Percentiles rank a stretch among this genome's conserved stretches.
Conservation (phyloP, 78 protist genomes). For the Goniomonas avonlea region DNA sequence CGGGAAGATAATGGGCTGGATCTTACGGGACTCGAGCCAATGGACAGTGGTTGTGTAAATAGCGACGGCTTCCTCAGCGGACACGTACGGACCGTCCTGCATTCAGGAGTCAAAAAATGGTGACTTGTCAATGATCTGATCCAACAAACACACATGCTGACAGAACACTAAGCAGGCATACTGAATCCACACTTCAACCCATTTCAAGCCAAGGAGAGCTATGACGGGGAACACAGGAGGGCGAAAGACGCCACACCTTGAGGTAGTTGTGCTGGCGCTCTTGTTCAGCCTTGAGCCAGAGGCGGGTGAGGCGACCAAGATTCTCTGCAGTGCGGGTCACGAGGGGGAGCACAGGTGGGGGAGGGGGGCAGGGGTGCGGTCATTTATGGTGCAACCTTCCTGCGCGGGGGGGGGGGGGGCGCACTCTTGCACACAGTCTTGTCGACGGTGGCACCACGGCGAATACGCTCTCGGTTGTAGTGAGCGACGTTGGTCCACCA, state of each 20-base stretch:
- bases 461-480: conserved; percentile 96
- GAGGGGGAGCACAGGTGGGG: too few relatives aligned
- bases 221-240: too few relatives aligned
- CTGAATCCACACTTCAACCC: too few relatives aligned
- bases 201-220: too few relatives aligned
- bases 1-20: conserved; percentile 98
- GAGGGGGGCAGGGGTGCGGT: too few relatives aligned
- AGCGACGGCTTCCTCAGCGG: conserved; percentile 95
- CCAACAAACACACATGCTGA: too few relatives aligned
- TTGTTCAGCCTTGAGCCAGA: conserved; percentile 96
- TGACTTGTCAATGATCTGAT: too few relatives aligned
- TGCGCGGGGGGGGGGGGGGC: too few relatives aligned
- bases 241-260: too few relatives aligned
- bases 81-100: conserved; percentile 98
- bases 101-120: not conserved
- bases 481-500: conserved; percentile 99
- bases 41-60: conserved; percentile 93
- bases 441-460: conserved; percentile 97
- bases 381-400: too few relatives aligned
- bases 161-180: too few relatives aligned
- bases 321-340: too few relatives aligned
- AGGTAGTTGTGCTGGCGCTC: conserved; percentile 97
- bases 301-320: conserved; percentile 97
- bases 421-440: conserved; percentile 92
- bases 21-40: conserved; percentile 93